A percentile compares a stretch with the other conserved stretches of the same genome.
phyloP scores from a whole-genome alignment of 208 protist genomes.

The Acanthamoeba healyi region DNA sequence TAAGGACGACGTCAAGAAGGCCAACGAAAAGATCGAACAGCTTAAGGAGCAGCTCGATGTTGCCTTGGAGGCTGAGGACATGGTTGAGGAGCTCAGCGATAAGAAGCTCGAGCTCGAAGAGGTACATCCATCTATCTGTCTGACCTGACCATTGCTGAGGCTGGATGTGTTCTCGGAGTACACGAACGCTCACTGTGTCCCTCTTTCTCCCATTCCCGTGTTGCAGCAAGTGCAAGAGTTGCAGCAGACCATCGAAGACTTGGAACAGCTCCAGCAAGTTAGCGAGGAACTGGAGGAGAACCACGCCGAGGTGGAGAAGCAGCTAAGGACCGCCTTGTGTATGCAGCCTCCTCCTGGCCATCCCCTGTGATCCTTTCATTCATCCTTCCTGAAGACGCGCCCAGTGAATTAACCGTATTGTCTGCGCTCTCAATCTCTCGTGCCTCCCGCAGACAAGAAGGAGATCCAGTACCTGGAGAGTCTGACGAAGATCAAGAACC shows the following conservation, averaged over 20 bases:
- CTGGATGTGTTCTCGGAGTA: too few relatives aligned
- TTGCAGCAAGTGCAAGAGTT: constrained; percentile 66
- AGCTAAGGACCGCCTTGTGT: constrained; percentile 59
- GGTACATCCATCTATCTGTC: neutral
- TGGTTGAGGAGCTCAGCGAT: constrained; percentile 73
- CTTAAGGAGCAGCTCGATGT: constrained; percentile 69
- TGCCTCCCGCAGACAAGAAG: constrained; percentile 70
- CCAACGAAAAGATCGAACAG: constrained; percentile 66
- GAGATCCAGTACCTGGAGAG: constrained; percentile 68
- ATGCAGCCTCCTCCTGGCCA: neutral
- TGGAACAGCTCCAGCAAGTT: constrained; percentile 72
- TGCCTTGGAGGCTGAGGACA: constrained; percentile 70
- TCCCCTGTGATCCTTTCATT: too few relatives aligned
- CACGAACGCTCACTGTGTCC: too few relatives aligned
- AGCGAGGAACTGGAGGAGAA: constrained; percentile 75
- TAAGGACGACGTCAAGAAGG: constrained; percentile 74
- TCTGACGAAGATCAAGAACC: constrained; percentile 72
- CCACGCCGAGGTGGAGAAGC: constrained; percentile 72
- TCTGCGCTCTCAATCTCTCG: too few relatives aligned
- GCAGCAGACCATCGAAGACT: constrained; percentile 63
- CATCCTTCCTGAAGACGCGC: too few relatives aligned
- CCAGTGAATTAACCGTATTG: too few relatives aligned
- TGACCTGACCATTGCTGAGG: too few relatives aligned
- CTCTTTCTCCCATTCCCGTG: neutral
- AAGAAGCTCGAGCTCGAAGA: constrained; percentile 75